phyloP scores from a whole-genome alignment of 139 green algal genomes.

The Auxenochlorella pyrenoidosa region DNA sequence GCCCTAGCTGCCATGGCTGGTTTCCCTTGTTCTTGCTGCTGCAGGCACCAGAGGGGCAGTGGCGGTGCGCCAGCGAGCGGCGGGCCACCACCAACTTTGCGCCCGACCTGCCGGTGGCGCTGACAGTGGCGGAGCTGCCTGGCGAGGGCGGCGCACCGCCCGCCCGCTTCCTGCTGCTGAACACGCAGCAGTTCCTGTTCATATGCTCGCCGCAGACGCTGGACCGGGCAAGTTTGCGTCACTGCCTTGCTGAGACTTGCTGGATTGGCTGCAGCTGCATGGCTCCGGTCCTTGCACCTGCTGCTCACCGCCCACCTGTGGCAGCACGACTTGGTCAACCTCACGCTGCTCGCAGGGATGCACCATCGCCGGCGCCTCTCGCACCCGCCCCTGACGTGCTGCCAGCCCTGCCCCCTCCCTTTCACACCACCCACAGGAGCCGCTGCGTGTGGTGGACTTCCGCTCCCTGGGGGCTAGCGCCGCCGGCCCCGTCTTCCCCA shows the following conservation, averaged over 20 bases:
- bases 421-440: slow-evolving; percentile 48
- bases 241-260: too few relatives aligned
- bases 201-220: neutral
- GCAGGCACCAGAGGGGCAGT: slow-evolving; percentile 26
- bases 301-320: too few relatives aligned
- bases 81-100: slow-evolving; percentile 13
- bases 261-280: too few relatives aligned
- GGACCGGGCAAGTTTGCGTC: neutral
- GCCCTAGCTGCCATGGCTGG: neutral
- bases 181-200: slow-evolving; percentile 10
- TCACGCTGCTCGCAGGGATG: too few relatives aligned
- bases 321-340: too few relatives aligned
- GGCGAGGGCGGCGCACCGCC: neutral
- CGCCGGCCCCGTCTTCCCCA: slow-evolving; percentile 42
- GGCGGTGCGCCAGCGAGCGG: neutral
- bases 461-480: slow-evolving; percentile 25
- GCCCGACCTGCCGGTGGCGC: neutral
- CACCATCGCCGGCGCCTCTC: too few relatives aligned
- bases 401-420: too few relatives aligned
- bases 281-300: too few relatives aligned
- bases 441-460: slow-evolving; percentile 49
- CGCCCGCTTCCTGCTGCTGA: neutral
- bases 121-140: neutral
- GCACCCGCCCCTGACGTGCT: too few relatives aligned
- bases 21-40: neutral